phyloP scores from a whole-genome alignment of 2,329 filamentous ascomycete species.

The Macrophomina phaseolina region DNA sequence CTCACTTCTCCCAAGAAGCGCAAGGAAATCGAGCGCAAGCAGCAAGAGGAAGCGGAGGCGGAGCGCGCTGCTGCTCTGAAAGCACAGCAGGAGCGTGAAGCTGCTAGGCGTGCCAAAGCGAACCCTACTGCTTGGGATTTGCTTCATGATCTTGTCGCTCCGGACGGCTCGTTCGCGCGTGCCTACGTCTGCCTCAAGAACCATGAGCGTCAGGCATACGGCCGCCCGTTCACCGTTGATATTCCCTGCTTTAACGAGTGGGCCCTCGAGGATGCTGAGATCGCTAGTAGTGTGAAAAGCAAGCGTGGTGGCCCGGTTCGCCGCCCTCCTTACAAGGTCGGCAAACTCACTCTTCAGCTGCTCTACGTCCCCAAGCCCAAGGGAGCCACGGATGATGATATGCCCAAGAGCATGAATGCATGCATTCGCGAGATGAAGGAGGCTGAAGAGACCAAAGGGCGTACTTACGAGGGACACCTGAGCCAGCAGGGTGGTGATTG shows the following conservation, averaged over 20 bases:
- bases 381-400: conserved; percentile 85
- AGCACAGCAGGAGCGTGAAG: conserved; percentile 46
- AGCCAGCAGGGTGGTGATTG: conserved; percentile 98
- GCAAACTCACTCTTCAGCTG: conserved; percentile 91
- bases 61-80: conserved; percentile 69
- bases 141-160: conserved; percentile 81
- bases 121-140: conserved; percentile 81
- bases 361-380: conserved; percentile 94
- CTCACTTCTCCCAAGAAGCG: conserved; percentile 90
- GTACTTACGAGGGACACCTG: conserved; percentile 84
- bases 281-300: conserved; percentile 89
- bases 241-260: conserved; percentile 98
- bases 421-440: conserved; percentile 93
- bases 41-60: conserved; percentile 86
- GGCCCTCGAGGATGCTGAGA: conserved; percentile 77
- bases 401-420: conserved; percentile 99
- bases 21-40: conserved; percentile 86
- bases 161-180: conserved; percentile 92
- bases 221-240: conserved; percentile 84
- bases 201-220: conserved; percentile 86
- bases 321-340: conserved; percentile 92
- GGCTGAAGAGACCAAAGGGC: conserved; percentile 78
- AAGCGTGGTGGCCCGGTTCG: conserved; percentile 79
- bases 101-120: conserved; percentile 63
- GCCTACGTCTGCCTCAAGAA: conserved; percentile 94